Percentiles rank a stretch among this genome's conserved stretches.
These are phyloP conservation scores for Pseudocercospora pini-densiflorae DNA, from an alignment of 2,329 filamentous ascomycete genomes.

Conservation along the genomic window DNA sequence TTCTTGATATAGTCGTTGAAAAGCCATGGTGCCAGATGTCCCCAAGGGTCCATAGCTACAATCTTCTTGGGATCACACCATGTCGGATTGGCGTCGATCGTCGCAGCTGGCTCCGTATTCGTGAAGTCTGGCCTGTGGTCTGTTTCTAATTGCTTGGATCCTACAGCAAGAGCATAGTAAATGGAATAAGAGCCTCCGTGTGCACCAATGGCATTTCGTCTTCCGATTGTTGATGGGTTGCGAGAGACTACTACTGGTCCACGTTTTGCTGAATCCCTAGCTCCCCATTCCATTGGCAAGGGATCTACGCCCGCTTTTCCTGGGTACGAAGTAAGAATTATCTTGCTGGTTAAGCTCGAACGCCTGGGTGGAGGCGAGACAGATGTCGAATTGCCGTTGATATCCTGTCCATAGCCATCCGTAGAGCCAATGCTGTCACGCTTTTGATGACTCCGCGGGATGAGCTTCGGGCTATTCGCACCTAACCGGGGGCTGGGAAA, in stretches of 20 bases:
- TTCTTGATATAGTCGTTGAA: conserved; percentile 79
- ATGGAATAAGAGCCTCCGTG: conserved; percentile 94
- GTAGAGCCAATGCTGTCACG: conserved; percentile 33
- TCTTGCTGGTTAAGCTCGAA: conserved; percentile 58
- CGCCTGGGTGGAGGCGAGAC: conserved; percentile 40
- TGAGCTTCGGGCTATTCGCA: conserved; percentile 30
- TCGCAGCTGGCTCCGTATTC: conserved; percentile 89
- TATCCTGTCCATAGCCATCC: conserved; percentile 30
- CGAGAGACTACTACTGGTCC: conserved; percentile 89
- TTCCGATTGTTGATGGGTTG: conserved; percentile 73
- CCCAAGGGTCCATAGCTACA: conserved; percentile 94
- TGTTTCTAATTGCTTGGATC: conserved; percentile 82
- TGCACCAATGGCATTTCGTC: conserved; percentile 75
- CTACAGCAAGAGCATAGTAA: conserved; percentile 91
- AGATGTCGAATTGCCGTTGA: conserved; percentile 22
- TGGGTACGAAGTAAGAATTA: conserved; percentile 82
- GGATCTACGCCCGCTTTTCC: conserved; percentile 86
- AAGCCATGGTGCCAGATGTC: conserved; percentile 83
- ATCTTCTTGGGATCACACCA: conserved; percentile 94
- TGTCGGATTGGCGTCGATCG: conserved; percentile 85
- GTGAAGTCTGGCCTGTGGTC: conserved; percentile 80
- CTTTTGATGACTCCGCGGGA: conserved; percentile 27
- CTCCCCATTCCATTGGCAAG: conserved; percentile 86
- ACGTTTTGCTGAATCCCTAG: conserved; percentile 71
- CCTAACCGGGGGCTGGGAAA: conserved; percentile 32